Percentiles rank a stretch among this genome's conserved stretches.
These are phyloP conservation scores for Epichloe glyceriae DNA, from an alignment of 2,329 filamentous ascomycete genomes.

Conservation along the genomic window DNA sequence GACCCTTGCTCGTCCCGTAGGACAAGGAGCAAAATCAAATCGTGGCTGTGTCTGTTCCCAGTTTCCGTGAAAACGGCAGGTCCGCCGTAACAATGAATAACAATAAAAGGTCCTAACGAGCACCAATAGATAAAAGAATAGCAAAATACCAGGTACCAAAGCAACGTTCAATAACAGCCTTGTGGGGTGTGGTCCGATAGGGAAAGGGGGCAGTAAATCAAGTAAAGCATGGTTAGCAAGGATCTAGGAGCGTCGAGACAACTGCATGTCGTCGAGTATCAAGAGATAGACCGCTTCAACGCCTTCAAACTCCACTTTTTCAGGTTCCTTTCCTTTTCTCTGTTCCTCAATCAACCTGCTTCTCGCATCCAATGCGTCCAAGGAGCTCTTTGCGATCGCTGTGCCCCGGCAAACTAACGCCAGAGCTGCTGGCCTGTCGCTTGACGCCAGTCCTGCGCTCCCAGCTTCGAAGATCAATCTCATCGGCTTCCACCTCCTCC, in stretches of 20 bases:
- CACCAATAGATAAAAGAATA: background rate
- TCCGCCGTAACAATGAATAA: too few relatives aligned
- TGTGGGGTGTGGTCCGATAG: background rate
- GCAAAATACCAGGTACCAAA: background rate
- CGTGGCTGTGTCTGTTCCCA: background rate
- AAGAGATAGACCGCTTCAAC: constrained; percentile 1
- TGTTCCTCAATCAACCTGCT: constrained; percentile 41
- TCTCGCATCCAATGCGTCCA: constrained; percentile 72
- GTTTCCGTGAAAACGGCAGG: too few relatives aligned
- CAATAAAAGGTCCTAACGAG: too few relatives aligned
- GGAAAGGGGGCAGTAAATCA: background rate
- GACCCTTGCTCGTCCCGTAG: background rate
- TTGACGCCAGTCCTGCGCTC: constrained; percentile 42
- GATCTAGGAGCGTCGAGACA: background rate
- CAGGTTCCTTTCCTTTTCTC: background rate
- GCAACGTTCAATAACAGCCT: background rate
- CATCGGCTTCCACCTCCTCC: constrained; percentile 64
- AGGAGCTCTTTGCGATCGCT: constrained; percentile 71
- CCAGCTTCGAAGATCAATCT: constrained; percentile 53
- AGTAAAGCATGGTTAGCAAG: background rate
- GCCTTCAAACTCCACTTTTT: constrained; percentile 3
- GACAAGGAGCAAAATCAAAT: background rate
- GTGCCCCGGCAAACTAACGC: constrained; percentile 55
- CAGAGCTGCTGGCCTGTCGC: constrained; percentile 39
- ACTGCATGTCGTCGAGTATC: background rate